phyloP scores from a whole-genome alignment of 805 yeast genomes.

The Cyberlindnera misumaiensis region DNA sequence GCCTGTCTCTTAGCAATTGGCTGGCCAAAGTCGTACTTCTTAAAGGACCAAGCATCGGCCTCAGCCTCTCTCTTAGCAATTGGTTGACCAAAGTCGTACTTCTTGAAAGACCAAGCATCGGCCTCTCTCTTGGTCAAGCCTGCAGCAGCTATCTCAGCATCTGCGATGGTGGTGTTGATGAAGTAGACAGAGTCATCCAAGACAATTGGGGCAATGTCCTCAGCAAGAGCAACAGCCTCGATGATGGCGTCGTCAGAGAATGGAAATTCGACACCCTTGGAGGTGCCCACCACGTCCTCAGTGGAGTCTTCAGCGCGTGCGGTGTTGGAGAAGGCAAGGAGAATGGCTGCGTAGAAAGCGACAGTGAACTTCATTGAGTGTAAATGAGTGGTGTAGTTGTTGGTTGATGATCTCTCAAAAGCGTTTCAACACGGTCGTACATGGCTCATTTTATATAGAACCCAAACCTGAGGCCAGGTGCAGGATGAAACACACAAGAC shows the following conservation, averaged over 20 bases:
- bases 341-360: constrained; percentile 10
- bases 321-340: constrained; percentile 8
- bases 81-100: constrained; percentile 15
- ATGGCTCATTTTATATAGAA: too few species aligned
- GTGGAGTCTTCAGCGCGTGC: constrained; percentile 7
- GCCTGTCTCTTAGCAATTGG: constrained; percentile 13
- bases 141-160: constrained; percentile 10
- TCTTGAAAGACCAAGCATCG: constrained; percentile 19
- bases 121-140: constrained; percentile 18
- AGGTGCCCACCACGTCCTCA: constrained; percentile 7
- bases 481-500: neutral
- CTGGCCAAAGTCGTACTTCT: constrained; percentile 12
- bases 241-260: constrained; percentile 22
- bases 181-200: constrained; percentile 20
- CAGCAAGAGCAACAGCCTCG: constrained; percentile 19
- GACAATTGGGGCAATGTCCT: constrained; percentile 19
- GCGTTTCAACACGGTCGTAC: too few species aligned
- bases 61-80: constrained; percentile 17
- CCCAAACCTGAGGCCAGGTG: too few species aligned
- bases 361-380: constrained; percentile 11
- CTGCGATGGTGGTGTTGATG: constrained; percentile 21
- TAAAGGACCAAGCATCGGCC: constrained; percentile 20
- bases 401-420: neutral
- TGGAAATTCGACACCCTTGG: constrained; percentile 20
- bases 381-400: neutral